Base-by-base conservation (phyloP, 75 land plant species). In the Sequoiadendron giganteum region DNA sequence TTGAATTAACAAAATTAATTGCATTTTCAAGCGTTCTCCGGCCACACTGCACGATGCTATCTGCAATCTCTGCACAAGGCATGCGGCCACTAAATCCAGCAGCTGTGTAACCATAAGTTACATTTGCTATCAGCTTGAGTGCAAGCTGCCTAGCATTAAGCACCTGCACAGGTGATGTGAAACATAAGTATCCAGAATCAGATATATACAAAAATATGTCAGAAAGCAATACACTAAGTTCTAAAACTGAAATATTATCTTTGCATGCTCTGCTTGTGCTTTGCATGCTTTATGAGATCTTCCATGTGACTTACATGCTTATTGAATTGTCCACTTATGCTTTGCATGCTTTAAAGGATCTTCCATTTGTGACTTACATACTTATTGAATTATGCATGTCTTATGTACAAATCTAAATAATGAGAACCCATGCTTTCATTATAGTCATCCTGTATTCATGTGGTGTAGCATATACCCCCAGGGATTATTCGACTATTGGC, bases 21-120 rank as follows among this genome's bases (percentile, higher is more conserved):
- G 99, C 97, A 32, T 86, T 92, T 90, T 98, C 99, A 88, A 98
- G 92, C 55, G 99, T 98, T 40, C 92, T 89, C 5, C 99, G 96
- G n/a, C 99, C 99, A 94, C 93, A 94, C 85, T 98, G 99, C 38
- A 98, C 99, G 86, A 98, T 98, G 83, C 99, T 98, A 78, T 98
- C 99, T 18, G 99, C 99, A 86, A 98, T 95, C 92, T 98, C 99
- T 81, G 99, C 99, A 90, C 99, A 98, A 86, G 99, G 99, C 99
- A 98, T 98, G 65, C 99, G 97, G 21, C 99, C 99, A 94, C 99
- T 98, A 88, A 97, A 98, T n/a, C 99, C 99, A 81, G 99, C 99
- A 42, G 99, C 99, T 68, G 99, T 96, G 88, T 98, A 98, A 45
- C 99, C 99, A 91, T 98, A 98, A 19, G 99, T 97, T 30, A 98